Percentiles rank a stretch among this genome's conserved stretches.
These are phyloP conservation scores for Schizosaccharomyces osmophilus DNA, from an alignment of 805 yeast species.

Conservation along the genomic window DNA sequence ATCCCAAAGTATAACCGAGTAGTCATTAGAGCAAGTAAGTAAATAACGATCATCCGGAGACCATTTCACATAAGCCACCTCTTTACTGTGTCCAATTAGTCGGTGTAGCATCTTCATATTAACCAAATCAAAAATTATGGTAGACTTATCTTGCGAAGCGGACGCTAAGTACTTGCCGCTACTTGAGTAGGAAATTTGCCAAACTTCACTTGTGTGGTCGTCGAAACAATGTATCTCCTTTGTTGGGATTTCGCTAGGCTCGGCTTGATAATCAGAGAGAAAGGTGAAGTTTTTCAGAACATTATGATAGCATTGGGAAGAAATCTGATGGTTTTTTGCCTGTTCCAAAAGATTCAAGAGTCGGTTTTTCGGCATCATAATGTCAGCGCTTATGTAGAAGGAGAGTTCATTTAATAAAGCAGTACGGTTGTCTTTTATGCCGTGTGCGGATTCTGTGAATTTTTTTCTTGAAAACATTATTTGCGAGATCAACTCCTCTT, in stretches of 20 bases:
- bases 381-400: conserved; percentile 25
- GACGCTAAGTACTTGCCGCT: conserved; percentile 56
- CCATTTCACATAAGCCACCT: conserved; percentile 31
- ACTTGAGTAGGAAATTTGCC: conserved; percentile 61
- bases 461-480: neutral
- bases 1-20: conserved; percentile 46
- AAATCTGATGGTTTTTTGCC: conserved; percentile 24
- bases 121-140: conserved; percentile 40
- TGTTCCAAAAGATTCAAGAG: conserved; percentile 27
- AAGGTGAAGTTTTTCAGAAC: conserved; percentile 11
- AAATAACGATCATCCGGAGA: conserved; percentile 44
- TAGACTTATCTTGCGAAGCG: conserved; percentile 41
- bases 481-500: neutral
- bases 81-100: conserved; percentile 12
- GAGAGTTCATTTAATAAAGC: neutral
- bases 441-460: neutral
- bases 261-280: conserved; percentile 17
- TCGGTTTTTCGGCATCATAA: conserved; percentile 29
- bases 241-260: conserved; percentile 22
- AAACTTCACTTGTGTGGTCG: conserved; percentile 49
- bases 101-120: conserved; percentile 12
- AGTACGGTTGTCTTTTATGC: neutral
- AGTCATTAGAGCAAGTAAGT: conserved; percentile 51
- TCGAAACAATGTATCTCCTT: conserved; percentile 22
- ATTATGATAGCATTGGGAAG: conserved; percentile 15